Conservation (phyloP, 805 yeast genomes). For the Candida adriatica region DNA sequence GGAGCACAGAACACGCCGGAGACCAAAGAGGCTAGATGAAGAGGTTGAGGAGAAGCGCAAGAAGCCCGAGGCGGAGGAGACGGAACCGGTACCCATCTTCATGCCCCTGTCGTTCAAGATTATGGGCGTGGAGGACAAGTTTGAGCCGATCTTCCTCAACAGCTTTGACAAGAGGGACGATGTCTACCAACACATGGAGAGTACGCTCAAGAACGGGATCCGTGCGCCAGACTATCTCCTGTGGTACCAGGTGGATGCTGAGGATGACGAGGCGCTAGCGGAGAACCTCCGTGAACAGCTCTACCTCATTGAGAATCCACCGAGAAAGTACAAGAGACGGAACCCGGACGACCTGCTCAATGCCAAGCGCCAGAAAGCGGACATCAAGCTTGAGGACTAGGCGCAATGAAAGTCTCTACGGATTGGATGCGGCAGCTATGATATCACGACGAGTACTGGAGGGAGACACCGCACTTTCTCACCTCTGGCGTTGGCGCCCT, state of each 20-base stretch:
- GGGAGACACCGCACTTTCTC: slow-evolving; percentile 48
- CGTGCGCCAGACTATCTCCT: slow-evolving; percentile 56
- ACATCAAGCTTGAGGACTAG: no score
- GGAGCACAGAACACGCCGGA: slow-evolving; percentile 13
- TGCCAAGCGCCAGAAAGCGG: not conserved
- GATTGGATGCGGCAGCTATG: no score
- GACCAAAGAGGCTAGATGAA: slow-evolving; percentile 8
- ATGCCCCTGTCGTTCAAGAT: slow-evolving; percentile 65
- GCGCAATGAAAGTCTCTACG: no score
- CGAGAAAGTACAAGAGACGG: slow-evolving; percentile 29
- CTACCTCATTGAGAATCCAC: slow-evolving; percentile 43
- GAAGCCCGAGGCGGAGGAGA: slow-evolving; percentile 8
- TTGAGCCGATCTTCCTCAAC: slow-evolving; percentile 55
- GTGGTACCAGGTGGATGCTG: slow-evolving; percentile 82
- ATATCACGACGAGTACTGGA: slow-evolving; percentile 57
- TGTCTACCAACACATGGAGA: slow-evolving; percentile 56
- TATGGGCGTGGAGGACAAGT: slow-evolving; percentile 57
- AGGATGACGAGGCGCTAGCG: slow-evolving; percentile 58
- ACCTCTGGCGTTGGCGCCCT: slow-evolving; percentile 41
- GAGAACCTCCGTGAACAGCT: slow-evolving; percentile 56
- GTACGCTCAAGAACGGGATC: slow-evolving; percentile 50
- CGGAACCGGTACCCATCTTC: slow-evolving; percentile 33
- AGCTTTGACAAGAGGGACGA: slow-evolving; percentile 53
- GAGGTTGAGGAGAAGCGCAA: slow-evolving; percentile 7
- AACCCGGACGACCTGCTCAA: slow-evolving; percentile 5